Base-by-base conservation (phyloP, 345 rosid species). In the Ceriops tagal region DNA sequence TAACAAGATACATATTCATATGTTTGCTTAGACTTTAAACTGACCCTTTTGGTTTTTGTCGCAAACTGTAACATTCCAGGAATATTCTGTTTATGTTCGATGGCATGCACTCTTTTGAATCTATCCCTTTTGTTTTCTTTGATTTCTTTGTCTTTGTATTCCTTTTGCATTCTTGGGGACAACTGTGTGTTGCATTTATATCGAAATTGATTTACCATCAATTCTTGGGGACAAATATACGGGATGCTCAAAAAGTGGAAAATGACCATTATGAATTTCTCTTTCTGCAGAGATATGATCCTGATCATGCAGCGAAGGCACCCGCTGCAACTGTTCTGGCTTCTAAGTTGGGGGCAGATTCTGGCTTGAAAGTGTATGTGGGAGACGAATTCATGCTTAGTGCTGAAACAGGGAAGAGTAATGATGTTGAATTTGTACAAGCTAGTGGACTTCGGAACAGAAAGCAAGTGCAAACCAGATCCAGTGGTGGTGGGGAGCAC, bases 251-350 rank as follows among this genome's bases (percentile, higher is more conserved):
- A 51, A 27, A 22, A 39, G 15, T 60, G 57, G 26, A 34, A 5
- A 68, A 60, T 51, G 19, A 58, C 46, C 10, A 10, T 8, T 46
- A 35, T 63, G 32, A 56, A 35, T 46, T 70, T 32, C 75, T 66
- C 57, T 62, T 63, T 39, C 46, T 79, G 81, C 88, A 93, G 98
- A 87, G 89, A 73, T 93, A 93, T 67, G 97, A 91, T 77, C 87
- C 96, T 19, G 97, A 91, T 75, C 97, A 96, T 52, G 96, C 97
- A 31, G 99, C 96, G 22, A 92, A 95, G 77, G 99, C 99, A 76
- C 96, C 98, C 8, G 98, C 97, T 66, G 98, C 98, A 60, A 80
- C 87, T 72, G 91, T 93, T 67, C 86, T 93, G 76, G 98, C 97
- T 71, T 91, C 98, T 2, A 93, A 91, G 74, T 77, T 93, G 80